Evolutionary conservation across 1,139 yeast species (phyloP).

Genomic region (Yamadazyma atlantica): DNA sequence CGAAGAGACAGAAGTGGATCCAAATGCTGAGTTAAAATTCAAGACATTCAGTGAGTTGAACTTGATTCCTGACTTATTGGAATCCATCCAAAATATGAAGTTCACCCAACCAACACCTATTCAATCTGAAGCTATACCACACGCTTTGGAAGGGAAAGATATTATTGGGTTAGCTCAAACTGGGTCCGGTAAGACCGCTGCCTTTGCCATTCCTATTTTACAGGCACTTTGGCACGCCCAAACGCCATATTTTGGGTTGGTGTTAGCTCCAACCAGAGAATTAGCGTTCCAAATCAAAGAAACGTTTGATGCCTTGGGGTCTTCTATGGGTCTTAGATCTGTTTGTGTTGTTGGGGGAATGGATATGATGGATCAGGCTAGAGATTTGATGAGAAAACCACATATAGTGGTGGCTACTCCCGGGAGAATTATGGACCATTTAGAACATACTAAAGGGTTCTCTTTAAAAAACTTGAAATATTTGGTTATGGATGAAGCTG

Average conservation of each 20-base stretch:
- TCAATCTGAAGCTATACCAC: slow-evolving; percentile 89
- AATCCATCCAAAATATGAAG: slow-evolving; percentile 70
- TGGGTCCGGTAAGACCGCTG: slow-evolving; percentile 86
- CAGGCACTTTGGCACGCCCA: slow-evolving; percentile 91
- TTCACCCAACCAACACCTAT: slow-evolving; percentile 82
- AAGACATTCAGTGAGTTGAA: slow-evolving; percentile 50
- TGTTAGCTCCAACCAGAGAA: slow-evolving; percentile 95
- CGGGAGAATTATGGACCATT: slow-evolving; percentile 83
- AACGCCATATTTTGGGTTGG: slow-evolving; percentile 83
- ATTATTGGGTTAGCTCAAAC: slow-evolving; percentile 82
- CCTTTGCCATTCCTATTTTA: slow-evolving; percentile 84
- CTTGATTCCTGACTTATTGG: slow-evolving; percentile 77
- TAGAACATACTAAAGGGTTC: slow-evolving; percentile 93
- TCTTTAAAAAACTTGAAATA: slow-evolving; percentile 75
- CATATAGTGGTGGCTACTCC: slow-evolving; percentile 90
- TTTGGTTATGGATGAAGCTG: slow-evolving; percentile 96
- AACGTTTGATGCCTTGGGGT: slow-evolving; percentile 91
- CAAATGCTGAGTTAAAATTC: slow-evolving; percentile 32
- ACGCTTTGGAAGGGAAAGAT: slow-evolving; percentile 83
- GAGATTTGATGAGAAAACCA: slow-evolving; percentile 90
- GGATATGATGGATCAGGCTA: slow-evolving; percentile 97
- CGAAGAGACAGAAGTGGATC: slow-evolving; percentile 17
- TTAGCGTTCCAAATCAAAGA: slow-evolving; percentile 94
- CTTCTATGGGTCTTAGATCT: slow-evolving; percentile 84
- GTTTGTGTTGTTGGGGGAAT: slow-evolving; percentile 95